Evolutionary conservation across 805 yeast genomes (phyloP).

Genomic region (Starmerella floris): DNA sequence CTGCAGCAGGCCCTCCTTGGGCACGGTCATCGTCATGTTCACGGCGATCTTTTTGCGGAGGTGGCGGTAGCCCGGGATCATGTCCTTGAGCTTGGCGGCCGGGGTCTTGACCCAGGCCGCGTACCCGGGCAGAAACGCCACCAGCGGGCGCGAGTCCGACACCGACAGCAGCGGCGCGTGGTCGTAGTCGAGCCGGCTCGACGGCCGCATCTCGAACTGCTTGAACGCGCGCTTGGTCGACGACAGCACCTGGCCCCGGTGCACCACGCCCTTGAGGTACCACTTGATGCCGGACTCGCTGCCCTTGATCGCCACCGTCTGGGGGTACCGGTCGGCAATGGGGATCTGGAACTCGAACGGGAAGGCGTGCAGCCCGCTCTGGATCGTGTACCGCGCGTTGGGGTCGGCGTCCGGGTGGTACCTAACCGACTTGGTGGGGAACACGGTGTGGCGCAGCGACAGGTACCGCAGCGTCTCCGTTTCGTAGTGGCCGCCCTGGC

Average conservation of each 20-base stretch:
- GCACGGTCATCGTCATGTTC: slow-evolving; percentile 2
- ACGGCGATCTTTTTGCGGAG: slow-evolving; percentile 6
- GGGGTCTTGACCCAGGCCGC: slow-evolving; percentile 11
- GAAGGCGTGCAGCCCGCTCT: slow-evolving; percentile 12
- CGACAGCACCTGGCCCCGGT: slow-evolving; percentile 12
- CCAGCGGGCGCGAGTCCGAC: not conserved
- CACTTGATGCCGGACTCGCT: slow-evolving; percentile 14
- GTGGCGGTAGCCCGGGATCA: slow-evolving; percentile 10
- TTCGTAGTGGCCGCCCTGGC: slow-evolving; percentile 18
- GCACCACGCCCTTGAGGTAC: slow-evolving; percentile 17
- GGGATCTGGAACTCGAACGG: slow-evolving; percentile 17
- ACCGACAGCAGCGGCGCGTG: not conserved
- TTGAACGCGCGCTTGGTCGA: slow-evolving; percentile 3
- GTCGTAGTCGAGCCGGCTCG: not conserved
- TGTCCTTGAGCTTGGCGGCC: slow-evolving; percentile 10
- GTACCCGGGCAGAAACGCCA: slow-evolving; percentile 12
- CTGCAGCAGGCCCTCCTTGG: slow-evolving; percentile 15
- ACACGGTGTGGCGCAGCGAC: slow-evolving; percentile 4
- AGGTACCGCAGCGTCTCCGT: slow-evolving; percentile 13
- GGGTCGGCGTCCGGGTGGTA: slow-evolving; percentile 1
- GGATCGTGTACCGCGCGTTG: slow-evolving; percentile 12
- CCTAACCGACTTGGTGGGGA: slow-evolving; percentile 8
- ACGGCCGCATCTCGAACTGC: slow-evolving; percentile 15
- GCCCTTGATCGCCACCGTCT: slow-evolving; percentile 7
- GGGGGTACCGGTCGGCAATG: slow-evolving; percentile 10